phyloP scores from a whole-genome alignment of 495 filamentous ascomycete species.

The Neurospora terricola region DNA sequence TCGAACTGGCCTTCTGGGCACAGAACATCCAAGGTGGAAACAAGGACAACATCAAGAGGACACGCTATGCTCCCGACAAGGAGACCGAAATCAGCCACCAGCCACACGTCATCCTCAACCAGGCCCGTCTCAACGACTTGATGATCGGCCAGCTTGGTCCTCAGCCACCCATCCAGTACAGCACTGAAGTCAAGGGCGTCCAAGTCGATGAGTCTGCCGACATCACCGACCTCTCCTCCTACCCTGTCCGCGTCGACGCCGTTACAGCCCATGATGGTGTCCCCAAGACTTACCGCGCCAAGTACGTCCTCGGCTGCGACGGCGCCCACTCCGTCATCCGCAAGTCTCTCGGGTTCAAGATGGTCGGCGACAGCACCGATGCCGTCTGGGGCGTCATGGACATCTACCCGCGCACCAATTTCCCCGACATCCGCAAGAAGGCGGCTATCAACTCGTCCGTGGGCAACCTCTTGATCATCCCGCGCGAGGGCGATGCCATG shows the following conservation, averaged over 20 bases:
- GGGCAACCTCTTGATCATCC: constrained; percentile 52
- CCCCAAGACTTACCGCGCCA: constrained; percentile 47
- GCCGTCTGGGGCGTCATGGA: constrained; percentile 72
- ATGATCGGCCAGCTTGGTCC: constrained; percentile 39
- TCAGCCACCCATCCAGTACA: constrained; percentile 49
- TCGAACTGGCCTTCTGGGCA: constrained; percentile 59
- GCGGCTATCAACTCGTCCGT: constrained; percentile 41
- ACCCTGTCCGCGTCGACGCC: constrained; percentile 45
- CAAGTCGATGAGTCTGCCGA: constrained; percentile 36
- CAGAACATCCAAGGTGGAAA: constrained; percentile 4
- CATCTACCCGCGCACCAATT: constrained; percentile 60
- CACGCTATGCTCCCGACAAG: constrained; percentile 49
- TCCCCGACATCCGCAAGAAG: constrained; percentile 63
- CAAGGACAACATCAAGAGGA: constrained; percentile 35
- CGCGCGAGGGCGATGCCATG: constrained; percentile 53
- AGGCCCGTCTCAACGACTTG: constrained; percentile 60
- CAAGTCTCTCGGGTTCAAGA: constrained; percentile 54
- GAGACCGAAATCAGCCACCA: constrained; percentile 53
- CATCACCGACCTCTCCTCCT: constrained; percentile 29
- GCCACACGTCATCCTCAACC: constrained; percentile 69
- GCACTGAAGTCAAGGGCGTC: constrained; percentile 44
- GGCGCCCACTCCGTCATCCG: constrained; percentile 66
- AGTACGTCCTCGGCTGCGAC: constrained; percentile 68
- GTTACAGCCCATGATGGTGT: constrained; percentile 38
- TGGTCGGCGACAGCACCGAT: constrained; percentile 68